Base-by-base conservation (phyloP, 257 asterid species). In the Solanum chilense region DNA sequence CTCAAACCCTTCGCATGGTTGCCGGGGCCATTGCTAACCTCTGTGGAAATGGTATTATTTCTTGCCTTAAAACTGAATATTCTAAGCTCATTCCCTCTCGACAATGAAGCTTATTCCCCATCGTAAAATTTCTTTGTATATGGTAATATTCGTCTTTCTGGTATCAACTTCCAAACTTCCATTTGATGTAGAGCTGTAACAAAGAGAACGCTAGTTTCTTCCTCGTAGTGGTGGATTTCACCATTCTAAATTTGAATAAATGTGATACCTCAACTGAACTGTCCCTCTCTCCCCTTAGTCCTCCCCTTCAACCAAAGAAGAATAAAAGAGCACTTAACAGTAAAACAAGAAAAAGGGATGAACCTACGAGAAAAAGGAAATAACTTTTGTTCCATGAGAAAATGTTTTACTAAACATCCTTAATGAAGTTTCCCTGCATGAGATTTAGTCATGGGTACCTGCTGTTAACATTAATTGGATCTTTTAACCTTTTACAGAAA, bases 1-100 rank as follows among this genome's bases (percentile, higher is more conserved):
- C 98, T 85, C 98, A 96, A 91, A 96, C 98, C 39, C 97, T 96
- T 70, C 98, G 98, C 83, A 94, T 96, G 98, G 93, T 94, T 85
- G 98, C 98, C 87, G 98, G 98, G 85, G 98, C 98, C 56, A 89
- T 94, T 42, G 98, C 98, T 82, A 96, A 96, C 88, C 97, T 94
- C 66, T 94, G 98, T 86, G 98, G 98, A 85, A 96, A 94, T 69
- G 98, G 98, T 96, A 91, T 83, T 87, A 31, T 47, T 70, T 80
- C 52, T 82, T 35, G 45, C 81, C 84, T 85, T 45, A 15, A 78
- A n/a, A 52, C 29, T 81, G 69, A 81, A 81, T 42, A 8, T 68
- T 29, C 31, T 27, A 20, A 68, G 82, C 82, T 21, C 11, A 56
- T 56, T 56, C n/a, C 64, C 64, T 56, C 64, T 56, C 64, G 25